A percentile compares a stretch with the other conserved stretches of the same genome.
Evolutionary conservation across 129 eudicot species (phyloP).

Genomic region (Cynara cardunculus): DNA sequence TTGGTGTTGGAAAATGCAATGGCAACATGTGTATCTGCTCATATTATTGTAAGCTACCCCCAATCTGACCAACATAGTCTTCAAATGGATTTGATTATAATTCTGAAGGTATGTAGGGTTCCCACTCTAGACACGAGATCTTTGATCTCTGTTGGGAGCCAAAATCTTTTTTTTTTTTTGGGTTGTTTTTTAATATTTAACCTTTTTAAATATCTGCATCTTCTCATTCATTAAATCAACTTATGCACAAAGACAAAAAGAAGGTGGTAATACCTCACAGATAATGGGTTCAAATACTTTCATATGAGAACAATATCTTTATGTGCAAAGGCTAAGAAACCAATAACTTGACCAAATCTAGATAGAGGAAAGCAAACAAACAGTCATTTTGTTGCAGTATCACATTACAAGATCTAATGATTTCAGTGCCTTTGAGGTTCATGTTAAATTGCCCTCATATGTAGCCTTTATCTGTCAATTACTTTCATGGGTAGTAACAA

Average conservation of each 20-base stretch:
- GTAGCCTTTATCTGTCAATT: neutral
- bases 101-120: constrained; percentile 5
- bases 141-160: constrained; percentile 8
- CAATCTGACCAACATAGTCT: constrained; percentile 23
- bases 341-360: constrained; percentile 5
- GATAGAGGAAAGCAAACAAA: constrained; percentile 2
- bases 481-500: constrained; percentile 19
- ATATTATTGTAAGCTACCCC: constrained; percentile 48
- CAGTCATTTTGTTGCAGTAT: constrained; percentile 5
- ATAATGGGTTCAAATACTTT: neutral
- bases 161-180: neutral
- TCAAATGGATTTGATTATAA: neutral
- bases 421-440: constrained; percentile 5
- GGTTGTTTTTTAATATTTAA: neutral
- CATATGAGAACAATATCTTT: neutral
- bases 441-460: neutral
- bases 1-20: constrained; percentile 42
- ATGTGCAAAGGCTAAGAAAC: constrained; percentile 16
- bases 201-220: neutral
- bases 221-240: neutral
- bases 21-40: constrained; percentile 42
- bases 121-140: constrained; percentile 10
- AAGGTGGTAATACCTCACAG: neutral
- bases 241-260: neutral
- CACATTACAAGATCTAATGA: constrained; percentile 21